These are phyloP conservation scores for Naganishia vaughanmartiniae DNA, from an alignment of 768 basidiomycete genomes.

Conservation along the genomic window DNA sequence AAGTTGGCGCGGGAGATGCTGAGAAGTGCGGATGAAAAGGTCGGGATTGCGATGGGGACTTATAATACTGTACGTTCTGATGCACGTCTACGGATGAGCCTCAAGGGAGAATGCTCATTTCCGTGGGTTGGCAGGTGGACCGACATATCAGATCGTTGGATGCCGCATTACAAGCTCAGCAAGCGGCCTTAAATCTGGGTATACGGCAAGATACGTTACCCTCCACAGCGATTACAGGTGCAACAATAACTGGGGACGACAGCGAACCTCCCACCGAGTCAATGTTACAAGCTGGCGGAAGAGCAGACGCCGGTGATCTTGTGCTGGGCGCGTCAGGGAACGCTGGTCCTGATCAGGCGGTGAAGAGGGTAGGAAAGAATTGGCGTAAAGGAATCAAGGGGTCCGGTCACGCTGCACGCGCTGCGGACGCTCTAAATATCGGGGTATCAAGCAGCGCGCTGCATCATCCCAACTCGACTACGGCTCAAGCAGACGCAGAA, in stretches of 20 bases:
- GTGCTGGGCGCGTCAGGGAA: constrained; percentile 33
- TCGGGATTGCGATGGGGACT: constrained; percentile 49
- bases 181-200: constrained; percentile 48
- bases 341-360: constrained; percentile 11
- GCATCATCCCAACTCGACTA: not conserved
- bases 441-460: not conserved
- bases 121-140: constrained; percentile 40
- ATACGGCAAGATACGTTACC: constrained; percentile 43
- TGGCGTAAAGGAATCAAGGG: constrained; percentile 23
- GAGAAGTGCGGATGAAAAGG: constrained; percentile 50
- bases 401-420: not conserved
- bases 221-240: constrained; percentile 37
- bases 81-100: not conserved
- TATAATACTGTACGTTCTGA: constrained; percentile 47
- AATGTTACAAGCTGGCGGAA: constrained; percentile 4
- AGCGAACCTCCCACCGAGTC: not conserved
- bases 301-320: constrained; percentile 47
- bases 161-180: constrained; percentile 45
- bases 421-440: constrained; percentile 11
- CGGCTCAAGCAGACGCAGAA: not conserved
- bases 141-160: constrained; percentile 52
- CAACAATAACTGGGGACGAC: constrained; percentile 8
- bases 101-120: not conserved
- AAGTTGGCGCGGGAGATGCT: constrained; percentile 45
- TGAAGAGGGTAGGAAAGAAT: constrained; percentile 34